Base-by-base conservation (phyloP, 495 filamentous ascomycete genomes). In the Apodospora peruviana region DNA sequence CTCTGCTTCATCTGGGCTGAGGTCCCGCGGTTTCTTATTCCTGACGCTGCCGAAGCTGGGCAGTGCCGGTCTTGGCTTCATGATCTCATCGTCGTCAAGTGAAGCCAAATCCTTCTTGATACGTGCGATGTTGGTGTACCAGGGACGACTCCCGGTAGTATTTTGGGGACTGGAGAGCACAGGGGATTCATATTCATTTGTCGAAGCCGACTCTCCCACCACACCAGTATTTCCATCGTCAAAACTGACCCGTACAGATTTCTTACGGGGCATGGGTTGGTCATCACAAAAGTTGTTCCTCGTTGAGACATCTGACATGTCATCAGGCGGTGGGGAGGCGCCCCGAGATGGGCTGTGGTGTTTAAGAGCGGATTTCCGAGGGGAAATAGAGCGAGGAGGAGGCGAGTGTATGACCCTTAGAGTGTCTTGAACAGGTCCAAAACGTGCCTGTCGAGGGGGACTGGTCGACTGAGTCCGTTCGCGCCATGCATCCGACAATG, bases 1-100 rank as follows among this genome's bases (percentile, higher is more conserved):
- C 48, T 79, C 76, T 42, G 53, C 63, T 5, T 57, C 50, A 2
- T 52, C 53, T 14, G 47, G 51, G 16, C 34, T 40, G 1, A 53
- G 21, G 11, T 77, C 67, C 36, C 65, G 66, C 5, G 58, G 56
- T 40, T 69, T 70, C 47, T 69, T 73, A 18, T 73, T 71, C 32
- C 88, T 78, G 29, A 94, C 75, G 59, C 88, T 91, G 17, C 88
- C 90, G 65, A 95, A 95, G 17, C 84, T 89, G 8, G 90, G 90
- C 17, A 95, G 71, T 1, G 79, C 80, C 4, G 86, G 86, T 8
- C 86, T 76, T 19, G 89, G 88, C 52, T 83, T 83, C 72, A 94
- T 85, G 32, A 81, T 73, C 50, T 85, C 81, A 40, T 87, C 83
- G 24, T 87, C 76, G 22, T 78, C 74, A 8, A 73, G 61, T 4